phyloP scores from a whole-genome alignment of 441 rosid genomes.

The Pelargonium citronellum region DNA sequence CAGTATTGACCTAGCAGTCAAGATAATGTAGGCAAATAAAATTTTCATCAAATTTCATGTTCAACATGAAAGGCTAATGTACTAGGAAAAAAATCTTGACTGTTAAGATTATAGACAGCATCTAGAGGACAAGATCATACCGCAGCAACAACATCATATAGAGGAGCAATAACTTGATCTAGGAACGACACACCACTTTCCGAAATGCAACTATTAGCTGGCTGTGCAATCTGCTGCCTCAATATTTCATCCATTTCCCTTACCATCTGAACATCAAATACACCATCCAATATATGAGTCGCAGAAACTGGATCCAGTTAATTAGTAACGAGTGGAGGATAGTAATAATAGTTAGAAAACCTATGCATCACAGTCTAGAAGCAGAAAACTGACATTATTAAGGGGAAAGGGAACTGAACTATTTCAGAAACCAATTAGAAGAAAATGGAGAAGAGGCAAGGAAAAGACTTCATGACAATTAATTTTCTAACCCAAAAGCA shows the following conservation, averaged over 20 bases:
- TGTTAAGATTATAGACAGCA: not conserved
- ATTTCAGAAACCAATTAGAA: not conserved
- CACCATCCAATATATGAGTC: not conserved
- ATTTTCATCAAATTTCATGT: not conserved
- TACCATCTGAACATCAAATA: slow-evolving; percentile 55
- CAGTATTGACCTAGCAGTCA: not conserved
- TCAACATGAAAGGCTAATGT: not conserved
- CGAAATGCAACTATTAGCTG: slow-evolving; percentile 70
- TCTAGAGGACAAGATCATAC: slow-evolving; percentile 36
- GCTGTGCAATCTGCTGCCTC: slow-evolving; percentile 66
- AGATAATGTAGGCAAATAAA: not conserved
- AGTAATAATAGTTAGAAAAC: not conserved
- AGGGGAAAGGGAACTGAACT: not conserved
- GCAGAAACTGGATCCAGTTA: not conserved
- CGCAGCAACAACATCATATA: slow-evolving; percentile 77
- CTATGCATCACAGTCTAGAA: not conserved
- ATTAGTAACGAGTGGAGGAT: not conserved
- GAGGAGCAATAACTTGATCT: slow-evolving; percentile 70
- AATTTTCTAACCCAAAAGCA: no score
- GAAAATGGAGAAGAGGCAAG: not conserved
- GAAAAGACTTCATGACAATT: not conserved
- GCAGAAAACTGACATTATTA: not conserved
- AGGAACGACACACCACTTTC: slow-evolving; percentile 71
- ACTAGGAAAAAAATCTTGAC: not conserved
- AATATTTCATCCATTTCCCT: slow-evolving; percentile 86